phyloP scores from a whole-genome alignment of 768 basidiomycete species.

The Termitomyces eurrhizus region DNA sequence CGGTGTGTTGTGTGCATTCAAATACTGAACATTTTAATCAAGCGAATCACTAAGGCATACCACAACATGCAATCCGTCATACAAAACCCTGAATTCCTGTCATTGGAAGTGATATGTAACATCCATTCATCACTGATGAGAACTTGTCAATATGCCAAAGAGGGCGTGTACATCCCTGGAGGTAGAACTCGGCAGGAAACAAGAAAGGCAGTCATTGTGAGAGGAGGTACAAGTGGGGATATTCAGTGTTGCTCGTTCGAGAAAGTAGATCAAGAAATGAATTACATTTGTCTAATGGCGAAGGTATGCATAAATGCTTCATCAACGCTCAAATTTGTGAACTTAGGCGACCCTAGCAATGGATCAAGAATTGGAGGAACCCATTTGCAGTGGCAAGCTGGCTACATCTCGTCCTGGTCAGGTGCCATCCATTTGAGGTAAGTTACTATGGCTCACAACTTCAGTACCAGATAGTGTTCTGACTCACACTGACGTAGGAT shows the following conservation, averaged over 20 bases:
- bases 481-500: conserved; percentile 18
- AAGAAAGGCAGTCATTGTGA: conserved; percentile 22
- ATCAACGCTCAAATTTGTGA: neutral
- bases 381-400: conserved; percentile 29
- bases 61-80: conserved; percentile 10
- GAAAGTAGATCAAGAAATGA: conserved; percentile 25
- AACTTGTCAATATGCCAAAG: conserved; percentile 16
- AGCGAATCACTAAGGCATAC: conserved; percentile 15
- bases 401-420: conserved; percentile 24
- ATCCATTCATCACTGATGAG: conserved; percentile 26
- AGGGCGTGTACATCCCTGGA: conserved; percentile 17
- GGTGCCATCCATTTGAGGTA: conserved; percentile 29
- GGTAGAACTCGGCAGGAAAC: conserved; percentile 25
- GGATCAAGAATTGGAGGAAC: conserved; percentile 23
- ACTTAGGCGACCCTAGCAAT: conserved; percentile 15
- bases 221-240: conserved; percentile 20
- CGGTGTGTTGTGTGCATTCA: conserved; percentile 16
- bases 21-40: neutral
- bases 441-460: neutral
- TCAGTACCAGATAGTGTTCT: neutral
- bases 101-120: conserved; percentile 17
- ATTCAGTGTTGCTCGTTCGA: conserved; percentile 22
- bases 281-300: conserved; percentile 25
- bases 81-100: conserved; percentile 8
- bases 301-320: conserved; percentile 14